Evolutionary conservation across 805 yeast species (phyloP), one percentile per base, ranked within the genome.

Genomic region (Lachancea cidri): DNA sequence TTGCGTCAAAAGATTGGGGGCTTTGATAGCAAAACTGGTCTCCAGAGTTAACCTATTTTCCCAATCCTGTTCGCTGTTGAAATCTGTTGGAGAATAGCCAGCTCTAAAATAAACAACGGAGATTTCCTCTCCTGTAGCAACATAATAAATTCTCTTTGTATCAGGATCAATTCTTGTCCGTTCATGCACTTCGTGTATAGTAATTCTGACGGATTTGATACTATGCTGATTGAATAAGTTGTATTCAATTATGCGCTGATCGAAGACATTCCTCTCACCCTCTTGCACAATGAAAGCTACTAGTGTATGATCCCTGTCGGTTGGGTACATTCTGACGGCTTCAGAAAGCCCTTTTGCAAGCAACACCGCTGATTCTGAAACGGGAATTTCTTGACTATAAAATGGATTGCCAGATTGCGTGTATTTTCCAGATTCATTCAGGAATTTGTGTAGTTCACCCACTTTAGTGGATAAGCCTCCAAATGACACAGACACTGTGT

Each of bases 401-500:
- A 62, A 60, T 17, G 62, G 60, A 1, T 72, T 57, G 33, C 70
- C 69, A 19, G 14, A 22, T 16, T 66, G 50, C 22, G 67, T 67
- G 54, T 84, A 85, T n/a, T 64, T 61, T 2, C 88, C 88, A 5
- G 68, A 55, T 3, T 63, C 55, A 57, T 84, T 83, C 54, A 83
- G 63, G 52, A 74, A 86, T 16, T 71, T 62, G 62, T 93, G 98
- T 42, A 86, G 67, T 49, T 76, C 70, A 16, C 93, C 84, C 18
- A 86, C 91, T 58, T 82, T 84, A 11, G 87, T 61, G 2, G 95
- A 82, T 42, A 93, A 70, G 0, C 95, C 98, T 16, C 95, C 96
- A 67, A 93, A 93, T 1, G 97, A 89, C 3, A 91, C 96, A 54
- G 96, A 84, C 3, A 93, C 86, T 1, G 98, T 89, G 64, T 93